Evolutionary conservation across 768 basidiomycete genomes (phyloP), one percentile per base, ranked within the genome.

Genomic region (Phylloporus rhodoxanthus): DNA sequence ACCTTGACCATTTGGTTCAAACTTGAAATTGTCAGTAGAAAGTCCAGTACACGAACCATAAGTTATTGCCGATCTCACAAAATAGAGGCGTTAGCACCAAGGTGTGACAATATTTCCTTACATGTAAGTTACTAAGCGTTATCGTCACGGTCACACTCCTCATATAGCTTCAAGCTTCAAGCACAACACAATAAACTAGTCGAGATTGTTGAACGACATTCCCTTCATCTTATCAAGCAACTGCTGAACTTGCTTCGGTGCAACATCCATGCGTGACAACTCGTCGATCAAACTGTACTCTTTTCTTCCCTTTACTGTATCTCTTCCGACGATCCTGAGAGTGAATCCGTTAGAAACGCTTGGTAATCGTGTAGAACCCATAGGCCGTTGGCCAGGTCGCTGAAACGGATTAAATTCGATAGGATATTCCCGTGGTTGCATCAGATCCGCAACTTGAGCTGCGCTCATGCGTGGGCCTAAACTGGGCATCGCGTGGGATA

Each of bases 341-440:
- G 63, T 66, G 34, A 69, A 67, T 17, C 66, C 66, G n/a, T 67
- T 69, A 20, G 65, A 56, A 29, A 59, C 49, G 45, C 53, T 70
- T 17, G 67, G 67, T 6, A 68, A 55, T 3, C 68, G 58, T 5
- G 51, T 56, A 6, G 57, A 33, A 45, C 57, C 44, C 2, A 68
- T 51, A 33, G 58, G 48, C 15, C 67, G 57, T 56, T 70, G 68
- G 17, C 67, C 67, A 0, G 67, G 67, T 26, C 59, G 51, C 37
- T 68, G 67, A 48, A 68, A 68, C 3, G 68, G 68, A 51, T 68
- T 68, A 3, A 68, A 55, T 11, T 54, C 58, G 40, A 70, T 57
- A 14, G 58, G 55, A 25, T 68, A 68, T 38, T 62, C 30, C 15
- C 68, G 64, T 15, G 59, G 55, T 26, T 32, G 58, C 37, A 57